A percentile compares a stretch with the other conserved stretches of the same genome.
Conservation (phyloP, 2,329 filamentous ascomycete genomes). For the Emydomyces testavorans region DNA sequence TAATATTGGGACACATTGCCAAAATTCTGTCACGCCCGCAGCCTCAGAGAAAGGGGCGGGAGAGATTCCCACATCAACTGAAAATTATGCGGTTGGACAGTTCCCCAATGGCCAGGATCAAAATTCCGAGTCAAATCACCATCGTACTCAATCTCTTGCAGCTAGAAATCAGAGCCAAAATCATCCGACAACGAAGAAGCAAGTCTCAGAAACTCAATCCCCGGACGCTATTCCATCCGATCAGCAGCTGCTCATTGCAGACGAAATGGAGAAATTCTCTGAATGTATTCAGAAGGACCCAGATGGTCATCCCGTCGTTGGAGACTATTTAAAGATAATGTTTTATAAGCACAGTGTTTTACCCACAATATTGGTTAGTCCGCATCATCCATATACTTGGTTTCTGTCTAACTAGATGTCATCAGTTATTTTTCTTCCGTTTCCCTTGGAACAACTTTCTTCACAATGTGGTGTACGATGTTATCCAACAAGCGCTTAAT, state of each 20-base stretch:
- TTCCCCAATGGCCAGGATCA: background rate
- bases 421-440: conserved; percentile 81
- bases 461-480: conserved; percentile 97
- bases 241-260: conserved; percentile 2
- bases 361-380: conserved; percentile 78
- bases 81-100: conserved; percentile 6
- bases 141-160: background rate
- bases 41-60: conserved; percentile 24
- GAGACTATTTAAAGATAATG: conserved; percentile 87
- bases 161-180: background rate
- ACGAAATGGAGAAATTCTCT: conserved; percentile 11
- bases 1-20: conserved; percentile 40
- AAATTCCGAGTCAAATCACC: background rate
- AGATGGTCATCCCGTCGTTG: conserved; percentile 67
- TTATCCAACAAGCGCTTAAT: conserved; percentile 98
- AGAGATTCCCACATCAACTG: conserved; percentile 21
- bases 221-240: conserved; percentile 15
- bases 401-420: conserved; percentile 27
- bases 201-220: conserved; percentile 17
- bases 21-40: conserved; percentile 27
- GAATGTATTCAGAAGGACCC: conserved; percentile 46
- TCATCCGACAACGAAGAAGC: background rate
- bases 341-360: conserved; percentile 93
- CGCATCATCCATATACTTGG: background rate
- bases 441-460: conserved; percentile 99